phyloP scores from a whole-genome alignment of 129 eudicot genomes.

The Saussurea involucrata region DNA sequence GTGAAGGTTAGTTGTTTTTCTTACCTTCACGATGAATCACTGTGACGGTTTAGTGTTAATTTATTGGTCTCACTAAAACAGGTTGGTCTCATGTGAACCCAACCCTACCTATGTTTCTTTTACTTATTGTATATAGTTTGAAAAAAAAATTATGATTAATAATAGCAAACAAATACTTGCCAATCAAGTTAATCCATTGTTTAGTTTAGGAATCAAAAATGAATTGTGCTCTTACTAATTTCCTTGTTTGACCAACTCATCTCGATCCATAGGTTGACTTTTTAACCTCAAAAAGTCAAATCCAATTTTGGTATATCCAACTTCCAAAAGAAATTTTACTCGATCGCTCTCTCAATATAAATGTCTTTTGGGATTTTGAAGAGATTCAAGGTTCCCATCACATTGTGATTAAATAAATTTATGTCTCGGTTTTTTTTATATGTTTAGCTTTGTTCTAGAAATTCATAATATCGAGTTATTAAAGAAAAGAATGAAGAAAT shows the following conservation, averaged over 20 bases:
- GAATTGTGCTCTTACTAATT: not conserved
- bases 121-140: not conserved
- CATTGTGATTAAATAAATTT: not conserved
- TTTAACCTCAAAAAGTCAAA: not conserved
- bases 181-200: not conserved
- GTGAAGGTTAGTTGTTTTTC: too few relatives aligned
- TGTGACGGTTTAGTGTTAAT: too few relatives aligned
- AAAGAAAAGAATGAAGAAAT: too few relatives aligned
- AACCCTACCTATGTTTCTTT: not conserved
- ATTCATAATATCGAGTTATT: too few relatives aligned
- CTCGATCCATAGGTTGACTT: conserved; percentile 6
- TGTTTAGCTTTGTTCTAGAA: too few relatives aligned
- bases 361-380: not conserved
- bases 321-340: not conserved
- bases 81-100: too few relatives aligned
- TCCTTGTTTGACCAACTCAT: not conserved
- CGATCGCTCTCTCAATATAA: not conserved
- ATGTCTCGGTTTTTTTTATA: not conserved
- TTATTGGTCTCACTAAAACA: too few relatives aligned
- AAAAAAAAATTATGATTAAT: not conserved
- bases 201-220: not conserved
- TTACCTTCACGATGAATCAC: too few relatives aligned
- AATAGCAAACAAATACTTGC: not conserved
- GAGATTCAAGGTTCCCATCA: not conserved
- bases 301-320: not conserved